Conservation (phyloP, 176 grass and related monocot species). For the Pontederia crassipes region DNA sequence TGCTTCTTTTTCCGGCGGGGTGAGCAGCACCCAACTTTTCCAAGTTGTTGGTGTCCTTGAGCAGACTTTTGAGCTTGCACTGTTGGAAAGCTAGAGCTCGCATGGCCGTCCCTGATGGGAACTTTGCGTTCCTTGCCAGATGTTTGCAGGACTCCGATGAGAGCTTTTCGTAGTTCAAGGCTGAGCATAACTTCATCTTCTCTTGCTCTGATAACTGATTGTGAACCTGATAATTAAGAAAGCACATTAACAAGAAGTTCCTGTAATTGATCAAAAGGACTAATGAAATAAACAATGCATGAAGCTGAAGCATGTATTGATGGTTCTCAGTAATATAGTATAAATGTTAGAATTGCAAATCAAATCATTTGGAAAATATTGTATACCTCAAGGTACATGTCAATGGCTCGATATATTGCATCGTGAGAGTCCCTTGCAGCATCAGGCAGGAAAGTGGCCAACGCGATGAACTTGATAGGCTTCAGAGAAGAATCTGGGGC, state of each 20-base stretch:
- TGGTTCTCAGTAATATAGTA: not conserved
- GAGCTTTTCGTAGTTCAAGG: conserved; percentile 79
- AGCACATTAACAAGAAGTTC: not conserved
- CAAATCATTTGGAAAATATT: not conserved
- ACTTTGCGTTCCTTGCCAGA: conserved; percentile 49
- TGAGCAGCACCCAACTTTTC: conserved; percentile 4
- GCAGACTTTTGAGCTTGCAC: conserved; percentile 55
- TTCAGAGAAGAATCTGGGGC: conserved; percentile 66
- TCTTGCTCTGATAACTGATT: conserved; percentile 51
- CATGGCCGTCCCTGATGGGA: conserved; percentile 72
- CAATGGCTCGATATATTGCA: conserved; percentile 66
- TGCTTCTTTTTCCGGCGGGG: conserved; percentile 4
- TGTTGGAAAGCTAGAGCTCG: conserved; percentile 77
- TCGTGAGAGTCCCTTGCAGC: conserved; percentile 78
- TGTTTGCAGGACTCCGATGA: conserved; percentile 78
- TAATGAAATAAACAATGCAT: conserved; percentile 1
- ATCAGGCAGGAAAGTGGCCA: conserved; percentile 48
- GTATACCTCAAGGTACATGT: conserved; percentile 74
- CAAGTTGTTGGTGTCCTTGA: conserved; percentile 34
- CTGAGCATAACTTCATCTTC: conserved; percentile 78
- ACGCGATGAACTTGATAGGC: conserved; percentile 50
- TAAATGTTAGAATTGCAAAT: not conserved
- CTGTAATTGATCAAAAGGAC: not conserved
- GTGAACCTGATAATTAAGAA: conserved; percentile 42
- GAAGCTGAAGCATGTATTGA: conserved; percentile 14